Evolutionary conservation across 345 rosid genomes (phyloP).

Genomic region (Hibiscus syriacus): DNA sequence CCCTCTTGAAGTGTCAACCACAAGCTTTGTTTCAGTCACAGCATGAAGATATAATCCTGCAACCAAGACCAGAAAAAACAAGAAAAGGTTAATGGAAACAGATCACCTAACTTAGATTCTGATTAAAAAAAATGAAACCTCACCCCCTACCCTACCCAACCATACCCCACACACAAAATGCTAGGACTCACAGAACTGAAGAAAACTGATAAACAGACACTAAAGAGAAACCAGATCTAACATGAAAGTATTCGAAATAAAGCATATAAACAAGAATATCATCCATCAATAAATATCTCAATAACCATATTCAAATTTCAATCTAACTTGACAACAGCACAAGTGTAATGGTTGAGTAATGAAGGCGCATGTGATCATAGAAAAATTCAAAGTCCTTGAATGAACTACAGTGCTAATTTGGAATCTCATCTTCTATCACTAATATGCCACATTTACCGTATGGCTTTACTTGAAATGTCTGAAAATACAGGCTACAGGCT

Average conservation of each 20-base stretch:
- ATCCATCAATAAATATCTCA: not conserved
- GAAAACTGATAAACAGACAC: not conserved
- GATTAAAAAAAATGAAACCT: not conserved
- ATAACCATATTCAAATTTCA: not conserved
- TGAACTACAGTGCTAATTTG: not conserved
- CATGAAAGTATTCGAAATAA: not conserved
- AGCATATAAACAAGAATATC: not conserved
- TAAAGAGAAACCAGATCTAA: not conserved
- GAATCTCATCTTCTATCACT: not conserved
- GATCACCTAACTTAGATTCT: not conserved
- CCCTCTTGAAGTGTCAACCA: slow-evolving; percentile 96
- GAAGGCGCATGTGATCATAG: not conserved
- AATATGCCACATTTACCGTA: not conserved
- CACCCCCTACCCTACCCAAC: not conserved
- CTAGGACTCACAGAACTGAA: too few relatives aligned
- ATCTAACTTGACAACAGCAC: not conserved
- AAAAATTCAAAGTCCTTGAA: not conserved
- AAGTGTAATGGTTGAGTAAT: not conserved
- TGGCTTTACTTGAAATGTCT: not conserved
- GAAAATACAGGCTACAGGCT: not conserved
- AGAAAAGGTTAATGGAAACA: not conserved
- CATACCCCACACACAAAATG: too few relatives aligned
- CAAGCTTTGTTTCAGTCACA: slow-evolving; percentile 81
- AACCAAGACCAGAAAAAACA: slow-evolving; percentile 11
- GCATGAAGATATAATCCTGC: slow-evolving; percentile 80